A percentile compares a stretch with the other conserved stretches of the same genome.
phyloP scores from a whole-genome alignment of 2,329 filamentous ascomycete genomes.

The Pseudocercospora pini-densiflorae region DNA sequence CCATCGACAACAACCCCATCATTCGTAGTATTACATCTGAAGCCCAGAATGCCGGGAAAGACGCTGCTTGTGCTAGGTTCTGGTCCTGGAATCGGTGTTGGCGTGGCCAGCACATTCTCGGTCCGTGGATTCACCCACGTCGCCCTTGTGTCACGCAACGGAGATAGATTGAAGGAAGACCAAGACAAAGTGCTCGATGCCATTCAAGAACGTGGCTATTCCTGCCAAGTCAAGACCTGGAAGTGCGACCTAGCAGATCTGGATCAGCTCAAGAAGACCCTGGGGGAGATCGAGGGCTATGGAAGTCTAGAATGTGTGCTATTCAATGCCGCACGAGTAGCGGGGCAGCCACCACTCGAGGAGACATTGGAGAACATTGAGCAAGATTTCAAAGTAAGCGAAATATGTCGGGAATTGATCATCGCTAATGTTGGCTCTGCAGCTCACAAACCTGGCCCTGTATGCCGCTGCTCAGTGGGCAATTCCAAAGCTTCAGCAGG shows the following conservation, averaged over 20 bases:
- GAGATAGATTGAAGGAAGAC: conserved; percentile 45
- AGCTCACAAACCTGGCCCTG: conserved; percentile 55
- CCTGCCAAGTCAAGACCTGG: conserved; percentile 51
- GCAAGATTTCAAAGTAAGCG: conserved; percentile 54
- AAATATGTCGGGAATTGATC: neutral
- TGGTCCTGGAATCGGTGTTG: conserved; percentile 55
- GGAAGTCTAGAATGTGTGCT: conserved; percentile 54
- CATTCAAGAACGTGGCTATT: conserved; percentile 38
- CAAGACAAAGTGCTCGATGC: conserved; percentile 37
- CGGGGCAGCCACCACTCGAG: conserved; percentile 48
- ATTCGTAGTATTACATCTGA: neutral
- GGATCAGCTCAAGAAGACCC: conserved; percentile 42
- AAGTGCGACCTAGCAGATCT: conserved; percentile 51
- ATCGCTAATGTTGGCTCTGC: neutral
- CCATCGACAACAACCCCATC: neutral
- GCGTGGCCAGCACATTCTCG: conserved; percentile 48
- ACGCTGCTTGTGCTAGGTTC: conserved; percentile 49
- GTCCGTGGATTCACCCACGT: conserved; percentile 52
- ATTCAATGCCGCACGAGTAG: conserved; percentile 59
- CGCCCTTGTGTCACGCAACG: conserved; percentile 54
- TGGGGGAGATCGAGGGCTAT: conserved; percentile 50
- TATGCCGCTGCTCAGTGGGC: conserved; percentile 55
- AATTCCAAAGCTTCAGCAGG: conserved; percentile 48
- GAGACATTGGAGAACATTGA: conserved; percentile 52
- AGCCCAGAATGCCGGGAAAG: conserved; percentile 33